phyloP scores from a whole-genome alignment of 1,139 yeast species.

The Scheffersomyces parashehatae region DNA sequence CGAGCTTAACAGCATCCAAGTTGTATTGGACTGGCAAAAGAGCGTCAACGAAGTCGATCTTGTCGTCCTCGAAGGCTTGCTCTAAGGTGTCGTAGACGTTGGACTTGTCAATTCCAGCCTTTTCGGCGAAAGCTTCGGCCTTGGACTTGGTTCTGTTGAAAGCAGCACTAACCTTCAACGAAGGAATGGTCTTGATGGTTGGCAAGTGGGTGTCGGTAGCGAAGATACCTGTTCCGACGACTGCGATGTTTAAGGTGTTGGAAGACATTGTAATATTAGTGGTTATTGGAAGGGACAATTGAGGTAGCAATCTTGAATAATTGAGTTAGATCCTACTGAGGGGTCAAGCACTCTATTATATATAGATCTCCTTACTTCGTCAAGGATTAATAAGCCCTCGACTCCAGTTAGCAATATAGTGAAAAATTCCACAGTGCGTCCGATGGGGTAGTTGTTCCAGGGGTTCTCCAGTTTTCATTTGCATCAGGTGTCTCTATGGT shows the following conservation, averaged over 20 bases:
- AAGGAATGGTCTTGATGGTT: conserved; percentile 48
- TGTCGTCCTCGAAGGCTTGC: conserved; percentile 58
- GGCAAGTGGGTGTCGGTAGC: conserved; percentile 86
- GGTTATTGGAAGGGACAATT: neutral
- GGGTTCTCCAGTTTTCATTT: no score
- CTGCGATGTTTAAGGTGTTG: conserved; percentile 56
- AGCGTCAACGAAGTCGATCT: conserved; percentile 77
- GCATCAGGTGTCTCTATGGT: no score
- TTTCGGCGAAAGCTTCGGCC: conserved; percentile 76
- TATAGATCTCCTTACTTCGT: no score
- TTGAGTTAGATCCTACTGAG: no score
- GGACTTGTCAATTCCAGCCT: conserved; percentile 50
- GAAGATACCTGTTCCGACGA: conserved; percentile 90
- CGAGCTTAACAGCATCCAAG: conserved; percentile 63
- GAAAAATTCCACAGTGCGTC: no score
- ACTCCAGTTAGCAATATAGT: no score
- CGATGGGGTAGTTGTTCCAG: no score
- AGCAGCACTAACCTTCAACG: conserved; percentile 51
- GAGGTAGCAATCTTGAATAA: neutral
- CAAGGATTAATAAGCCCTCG: no score
- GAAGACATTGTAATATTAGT: conserved; percentile 8
- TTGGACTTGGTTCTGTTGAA: conserved; percentile 81
- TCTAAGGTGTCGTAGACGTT: conserved; percentile 69
- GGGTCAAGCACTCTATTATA: no score
- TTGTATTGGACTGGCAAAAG: conserved; percentile 84